Evolutionary conservation across 768 basidiomycete species (phyloP), one percentile per base, ranked within the genome.

Genomic region (Amanita pallidorosea): DNA sequence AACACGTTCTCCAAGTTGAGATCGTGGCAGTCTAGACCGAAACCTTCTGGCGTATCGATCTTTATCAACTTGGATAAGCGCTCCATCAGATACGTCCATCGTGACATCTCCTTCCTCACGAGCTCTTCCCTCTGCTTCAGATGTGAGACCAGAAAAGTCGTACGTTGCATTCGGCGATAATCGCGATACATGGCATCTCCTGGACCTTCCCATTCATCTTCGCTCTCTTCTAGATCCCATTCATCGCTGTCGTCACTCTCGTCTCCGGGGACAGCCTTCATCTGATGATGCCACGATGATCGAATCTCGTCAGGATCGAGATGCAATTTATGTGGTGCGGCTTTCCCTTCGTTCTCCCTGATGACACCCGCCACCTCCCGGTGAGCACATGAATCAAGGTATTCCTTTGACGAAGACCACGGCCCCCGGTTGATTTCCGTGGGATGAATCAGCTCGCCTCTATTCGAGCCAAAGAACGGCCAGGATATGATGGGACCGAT

Each of bases 401-500:
- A 92, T 5, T 69, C 69, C 27, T 67, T 63, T 2, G 80, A 75
- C 4, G 74, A 72, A 2, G 71, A 52, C 85, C 87, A 91, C 0
- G 88, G 89, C 2, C 88, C 88, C n/a, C 88, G 80, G 58, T 88
- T 71, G 33, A 91, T 71, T 56, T 88, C 85, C 18, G 70, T 66
- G 3, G 81, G 81, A 56, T 85, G 83, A 2, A 64, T 56, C 20
- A 88, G 73, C 52, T 86, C 82, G 29, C 88, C 88, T 36, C 89
- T 75, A 55, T 83, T 81, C 4, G 86, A 84, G 42, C 88, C 88
- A 61, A 92, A 92, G 72, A 91, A 92, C 1, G 88, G 85, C 88
- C 89, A 92, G 3, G 88, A 89, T 45, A 91, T 78, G 58, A 92
- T 91, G 7, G 85, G 84, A 3, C 88, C 88, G 40, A 90, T 71